These are phyloP conservation scores for Petasospora fabianii DNA, from an alignment of 1,139 yeast genomes.

Conservation along the genomic window DNA sequence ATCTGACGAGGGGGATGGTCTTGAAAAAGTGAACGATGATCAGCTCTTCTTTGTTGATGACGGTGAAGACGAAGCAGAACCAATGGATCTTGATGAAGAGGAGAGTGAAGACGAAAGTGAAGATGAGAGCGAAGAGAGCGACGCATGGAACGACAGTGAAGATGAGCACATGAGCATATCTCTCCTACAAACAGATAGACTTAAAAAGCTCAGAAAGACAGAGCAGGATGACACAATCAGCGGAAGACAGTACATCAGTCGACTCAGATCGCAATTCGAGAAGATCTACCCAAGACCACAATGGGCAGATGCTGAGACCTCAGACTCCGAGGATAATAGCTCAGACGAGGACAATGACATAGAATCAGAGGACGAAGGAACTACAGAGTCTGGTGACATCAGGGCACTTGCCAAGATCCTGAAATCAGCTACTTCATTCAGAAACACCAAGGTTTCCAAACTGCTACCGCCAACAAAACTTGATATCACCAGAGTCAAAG, in stretches of 20 bases:
- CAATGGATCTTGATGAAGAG: conserved; percentile 41
- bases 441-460: conserved; percentile 46
- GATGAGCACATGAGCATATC: conserved; percentile 73
- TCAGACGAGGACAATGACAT: conserved; percentile 29
- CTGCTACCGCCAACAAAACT: conserved; percentile 68
- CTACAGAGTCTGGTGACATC: conserved; percentile 42
- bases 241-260: conserved; percentile 65
- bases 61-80: conserved; percentile 35
- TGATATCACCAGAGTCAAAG: conserved; percentile 76
- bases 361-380: conserved; percentile 36
- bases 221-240: conserved; percentile 55
- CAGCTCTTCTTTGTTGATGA: conserved; percentile 65
- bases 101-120: conserved; percentile 12
- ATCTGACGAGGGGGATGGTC: conserved; percentile 31
- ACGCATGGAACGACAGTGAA: conserved; percentile 91
- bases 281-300: conserved; percentile 83
- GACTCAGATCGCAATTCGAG: conserved; percentile 82
- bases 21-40: conserved; percentile 49
- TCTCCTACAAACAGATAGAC: conserved; percentile 52
- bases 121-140: conserved; percentile 37
- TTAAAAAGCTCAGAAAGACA: conserved; percentile 67
- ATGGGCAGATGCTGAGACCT: conserved; percentile 61
- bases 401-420: conserved; percentile 60
- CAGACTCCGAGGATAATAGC: conserved; percentile 33
- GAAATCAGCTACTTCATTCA: conserved; percentile 53